A percentile compares a stretch with the other conserved stretches of the same genome.
Evolutionary conservation across 2,329 filamentous ascomycete species (phyloP).

Genomic region (Pleoardoris graminearum): DNA sequence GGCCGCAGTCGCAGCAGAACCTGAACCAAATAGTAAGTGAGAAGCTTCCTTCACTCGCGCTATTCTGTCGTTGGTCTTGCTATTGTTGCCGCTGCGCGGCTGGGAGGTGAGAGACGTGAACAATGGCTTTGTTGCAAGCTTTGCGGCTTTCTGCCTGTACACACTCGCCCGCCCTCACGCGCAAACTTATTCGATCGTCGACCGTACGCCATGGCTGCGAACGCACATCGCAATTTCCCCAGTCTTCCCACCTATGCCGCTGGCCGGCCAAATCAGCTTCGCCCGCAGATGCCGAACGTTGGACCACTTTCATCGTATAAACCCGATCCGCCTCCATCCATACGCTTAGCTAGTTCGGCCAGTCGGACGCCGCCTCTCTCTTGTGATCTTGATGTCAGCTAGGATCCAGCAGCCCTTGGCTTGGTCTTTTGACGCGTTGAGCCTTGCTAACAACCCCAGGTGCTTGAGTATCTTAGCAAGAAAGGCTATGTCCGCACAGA

Average conservation of each 20-base stretch:
- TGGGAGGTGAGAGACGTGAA: neutral
- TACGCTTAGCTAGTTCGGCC: neutral
- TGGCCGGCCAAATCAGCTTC: neutral
- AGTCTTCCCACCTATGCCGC: neutral
- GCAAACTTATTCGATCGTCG: neutral
- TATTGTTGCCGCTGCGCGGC: neutral
- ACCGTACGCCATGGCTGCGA: neutral
- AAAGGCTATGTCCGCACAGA: conserved; percentile 94
- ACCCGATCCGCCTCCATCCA: neutral
- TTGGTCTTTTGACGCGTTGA: neutral
- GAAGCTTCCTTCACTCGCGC: neutral
- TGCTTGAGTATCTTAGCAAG: conserved; percentile 94
- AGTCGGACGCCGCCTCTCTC: neutral
- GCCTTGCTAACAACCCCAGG: conserved; percentile 49
- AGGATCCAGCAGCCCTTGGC: neutral
- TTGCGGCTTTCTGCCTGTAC: neutral
- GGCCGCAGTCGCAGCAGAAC: conserved; percentile 79
- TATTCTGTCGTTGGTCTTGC: neutral
- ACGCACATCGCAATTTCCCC: neutral
- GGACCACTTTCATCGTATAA: neutral
- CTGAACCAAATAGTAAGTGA: conserved; percentile 89
- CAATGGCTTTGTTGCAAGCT: neutral
- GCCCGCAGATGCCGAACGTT: neutral
- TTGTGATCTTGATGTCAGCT: neutral
- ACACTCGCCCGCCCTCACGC: neutral